Evolutionary conservation across 805 yeast species (phyloP).

Genomic region (Hermanozyma aechmeae): DNA sequence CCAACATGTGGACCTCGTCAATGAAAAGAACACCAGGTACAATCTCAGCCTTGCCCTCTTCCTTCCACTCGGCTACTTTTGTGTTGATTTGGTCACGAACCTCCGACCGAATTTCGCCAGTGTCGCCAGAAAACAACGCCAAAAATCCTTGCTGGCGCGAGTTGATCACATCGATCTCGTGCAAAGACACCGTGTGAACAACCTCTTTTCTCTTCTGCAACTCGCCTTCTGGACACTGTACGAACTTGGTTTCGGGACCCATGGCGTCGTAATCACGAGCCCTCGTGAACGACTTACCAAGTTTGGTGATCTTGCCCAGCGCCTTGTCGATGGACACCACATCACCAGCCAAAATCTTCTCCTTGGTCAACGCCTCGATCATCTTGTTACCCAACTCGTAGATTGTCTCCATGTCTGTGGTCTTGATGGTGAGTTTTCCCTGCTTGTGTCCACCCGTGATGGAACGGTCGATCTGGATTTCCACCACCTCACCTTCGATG

Average conservation of each 20-base stretch:
- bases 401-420: conserved; percentile 98
- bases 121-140: conserved; percentile 91
- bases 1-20: conserved; percentile 98
- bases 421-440: conserved; percentile 92
- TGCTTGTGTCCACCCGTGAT: conserved; percentile 97
- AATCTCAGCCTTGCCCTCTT: conserved; percentile 97
- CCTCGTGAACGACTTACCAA: conserved; percentile 93
- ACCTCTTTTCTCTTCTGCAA: conserved; percentile 91
- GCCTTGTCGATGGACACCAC: conserved; percentile 93
- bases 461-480: conserved; percentile 86
- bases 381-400: conserved; percentile 90
- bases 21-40: conserved; percentile 96
- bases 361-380: conserved; percentile 91
- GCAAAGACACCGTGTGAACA: conserved; percentile 95
- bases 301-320: conserved; percentile 84
- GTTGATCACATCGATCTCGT: conserved; percentile 95
- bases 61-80: conserved; percentile 96
- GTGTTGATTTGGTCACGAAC: conserved; percentile 94
- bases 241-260: conserved; percentile 97
- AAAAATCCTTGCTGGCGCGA: conserved; percentile 96
- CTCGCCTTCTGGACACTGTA: conserved; percentile 98
- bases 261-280: conserved; percentile 97
- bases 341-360: conserved; percentile 95
- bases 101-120: conserved; percentile 95
- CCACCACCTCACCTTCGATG: conserved; percentile 98